phyloP scores from a whole-genome alignment of 2,329 filamentous ascomycete genomes.

The Fusarium sp. region DNA sequence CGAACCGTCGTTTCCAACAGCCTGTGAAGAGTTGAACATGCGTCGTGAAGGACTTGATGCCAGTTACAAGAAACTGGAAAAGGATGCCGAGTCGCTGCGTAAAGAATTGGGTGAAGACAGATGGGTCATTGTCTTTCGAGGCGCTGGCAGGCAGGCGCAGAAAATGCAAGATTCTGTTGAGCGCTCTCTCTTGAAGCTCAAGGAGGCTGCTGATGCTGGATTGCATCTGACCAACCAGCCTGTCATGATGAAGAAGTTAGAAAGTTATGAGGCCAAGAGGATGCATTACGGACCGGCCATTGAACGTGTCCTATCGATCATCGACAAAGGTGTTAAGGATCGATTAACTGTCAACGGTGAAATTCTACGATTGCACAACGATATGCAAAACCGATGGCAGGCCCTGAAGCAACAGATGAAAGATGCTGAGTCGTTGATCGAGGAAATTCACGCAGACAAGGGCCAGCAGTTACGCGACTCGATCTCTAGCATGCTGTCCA shows the following conservation, averaged over 20 bases:
- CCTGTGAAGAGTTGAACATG: constrained; percentile 89
- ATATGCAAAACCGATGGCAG: constrained; percentile 88
- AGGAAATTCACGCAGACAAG: constrained; percentile 77
- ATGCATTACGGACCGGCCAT: constrained; percentile 95
- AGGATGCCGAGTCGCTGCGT: constrained; percentile 89
- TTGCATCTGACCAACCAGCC: constrained; percentile 81
- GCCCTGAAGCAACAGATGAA: constrained; percentile 82
- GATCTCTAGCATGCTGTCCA: constrained; percentile 91
- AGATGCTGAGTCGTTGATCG: constrained; percentile 81
- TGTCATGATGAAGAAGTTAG: constrained; percentile 83
- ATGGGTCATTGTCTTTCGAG: constrained; percentile 96
- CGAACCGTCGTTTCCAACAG: constrained; percentile 85
- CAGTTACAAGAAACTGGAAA: constrained; percentile 90
- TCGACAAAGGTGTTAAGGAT: constrained; percentile 95
- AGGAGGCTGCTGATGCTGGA: constrained; percentile 82
- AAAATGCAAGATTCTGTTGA: constrained; percentile 98
- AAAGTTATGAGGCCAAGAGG: constrained; percentile 96
- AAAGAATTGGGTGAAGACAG: constrained; percentile 95
- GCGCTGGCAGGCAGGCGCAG: constrained; percentile 90
- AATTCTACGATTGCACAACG: constrained; percentile 86
- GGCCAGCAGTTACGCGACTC: constrained; percentile 90
- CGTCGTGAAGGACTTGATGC: constrained; percentile 81
- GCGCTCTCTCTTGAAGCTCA: constrained; percentile 85
- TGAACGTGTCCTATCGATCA: constrained; percentile 90
- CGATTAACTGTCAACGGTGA: constrained; percentile 97